These are phyloP conservation scores for Coffea humblotiana DNA, from an alignment of 305 asterid species.

Conservation along the genomic window DNA sequence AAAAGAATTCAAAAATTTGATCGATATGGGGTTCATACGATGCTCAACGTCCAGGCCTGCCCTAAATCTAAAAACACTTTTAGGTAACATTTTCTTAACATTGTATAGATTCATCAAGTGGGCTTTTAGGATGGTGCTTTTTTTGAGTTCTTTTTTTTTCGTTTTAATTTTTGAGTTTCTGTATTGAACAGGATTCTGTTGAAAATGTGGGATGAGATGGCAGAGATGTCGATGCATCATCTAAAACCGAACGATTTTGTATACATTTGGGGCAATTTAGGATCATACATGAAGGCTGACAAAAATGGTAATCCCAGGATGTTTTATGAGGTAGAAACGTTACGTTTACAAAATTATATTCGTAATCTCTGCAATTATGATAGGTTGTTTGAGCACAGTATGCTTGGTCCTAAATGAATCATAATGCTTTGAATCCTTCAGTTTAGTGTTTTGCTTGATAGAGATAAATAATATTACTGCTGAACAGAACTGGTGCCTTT, in stretches of 20 bases:
- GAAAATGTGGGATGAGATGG: constrained; percentile 57
- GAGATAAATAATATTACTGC: neutral
- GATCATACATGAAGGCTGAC: constrained; percentile 38
- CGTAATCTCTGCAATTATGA: neutral
- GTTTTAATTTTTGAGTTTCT: neutral
- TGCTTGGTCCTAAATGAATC: neutral
- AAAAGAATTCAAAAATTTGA: constrained; percentile 18
- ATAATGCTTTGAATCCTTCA: neutral
- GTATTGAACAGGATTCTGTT: constrained; percentile 46
- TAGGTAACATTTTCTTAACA: no score
- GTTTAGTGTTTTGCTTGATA: neutral
- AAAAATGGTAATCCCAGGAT: constrained; percentile 28
- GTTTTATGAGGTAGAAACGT: constrained; percentile 38
- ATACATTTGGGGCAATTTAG: constrained; percentile 64
- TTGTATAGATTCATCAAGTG: neutral
- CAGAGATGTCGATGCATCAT: constrained; percentile 49
- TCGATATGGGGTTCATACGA: no score
- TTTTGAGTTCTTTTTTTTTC: neutral
- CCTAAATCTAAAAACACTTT: no score
- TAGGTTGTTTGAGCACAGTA: neutral
- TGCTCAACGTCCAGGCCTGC: no score
- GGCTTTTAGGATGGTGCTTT: neutral
- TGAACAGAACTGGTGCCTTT: no score
- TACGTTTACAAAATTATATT: neutral
- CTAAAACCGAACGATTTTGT: constrained; percentile 58